Base-by-base conservation (phyloP, 345 rosid genomes). In the Heritiera fomes region DNA sequence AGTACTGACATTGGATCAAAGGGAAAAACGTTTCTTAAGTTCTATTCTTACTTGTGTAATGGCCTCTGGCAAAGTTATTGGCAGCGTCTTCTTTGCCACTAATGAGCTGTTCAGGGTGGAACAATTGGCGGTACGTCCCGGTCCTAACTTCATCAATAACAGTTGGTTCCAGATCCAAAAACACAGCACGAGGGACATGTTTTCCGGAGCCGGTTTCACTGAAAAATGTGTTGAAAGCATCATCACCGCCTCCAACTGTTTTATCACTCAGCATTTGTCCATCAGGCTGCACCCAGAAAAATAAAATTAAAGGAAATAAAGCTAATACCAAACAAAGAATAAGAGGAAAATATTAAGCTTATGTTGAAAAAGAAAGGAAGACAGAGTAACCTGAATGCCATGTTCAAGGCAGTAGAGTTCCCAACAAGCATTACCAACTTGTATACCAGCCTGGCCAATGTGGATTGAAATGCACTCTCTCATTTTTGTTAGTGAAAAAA, bases 361-460 rank as follows among this genome's bases (percentile, higher is more conserved):
- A 56, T 18, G 43, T 18, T 43, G 34, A 64, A 50, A 3, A 45
- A 43, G 4, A 45, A 11, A 12, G 46, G 43, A 58, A 13, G 6
- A 41, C 49, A 1, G 74, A 83, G 41, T 59, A 28, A 91, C 94
- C 94, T 89, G 94, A 61, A 91, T 91, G 63, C 94, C 94, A 79
- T 88, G 92, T 79, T 89, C 94, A 65, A 90, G 84, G 72, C 86
- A 85, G 81, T 81, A 85, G 71, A 90, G 91, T 74, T 90, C 93
- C 93, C 93, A 90, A 68, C 94, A 91, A 49, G 94, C 91, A 59
- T 91, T 91, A 46, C 94, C 94, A 68, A 91, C 94, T 85, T 91
- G 94, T 71, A 91, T 89, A 77, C 94, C 92, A 49, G 94, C 94
- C 77, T 91, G 91, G 28, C 94, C 94, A 92, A 79, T 89, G 92